Evolutionary conservation across 2,329 filamentous ascomycete species (phyloP), one percentile per base, ranked within the genome.

Genomic region (Plenodomus biglobosus): DNA sequence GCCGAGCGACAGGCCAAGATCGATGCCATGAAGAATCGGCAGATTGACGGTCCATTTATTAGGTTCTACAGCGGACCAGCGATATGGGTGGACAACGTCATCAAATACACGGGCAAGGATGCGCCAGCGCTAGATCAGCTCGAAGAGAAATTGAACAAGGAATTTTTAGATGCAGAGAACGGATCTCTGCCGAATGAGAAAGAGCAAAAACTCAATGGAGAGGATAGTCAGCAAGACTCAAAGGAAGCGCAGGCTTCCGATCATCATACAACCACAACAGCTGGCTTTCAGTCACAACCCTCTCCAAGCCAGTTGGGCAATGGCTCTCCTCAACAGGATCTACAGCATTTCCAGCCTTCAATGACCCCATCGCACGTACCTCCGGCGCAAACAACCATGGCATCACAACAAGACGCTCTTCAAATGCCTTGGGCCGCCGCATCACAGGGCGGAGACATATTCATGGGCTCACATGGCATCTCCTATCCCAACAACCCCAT

Each of bases 11-110:
- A 85, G 55, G 87, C 85, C 35, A 92, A 88, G 73, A 78, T 97
- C 40, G 91, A 92, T 34, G 94, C 92, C 13, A 77, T 97, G 59
- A 88, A 95, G 63, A 90, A 91, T 68, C 84, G 92, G 40, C 90
- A 88, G 42, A 80, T 97, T 8, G 86, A 92, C 44, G 94, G 94
- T 0, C 90, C 94, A 0, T 90, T 96, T 10, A 85, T 96, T 36
- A 90, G 89, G 2, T 92, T 88, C 71, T 96, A 92, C 87, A 97
- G 92, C 70, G 94, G 92, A n/a, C 82, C 90, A 54, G 88, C 88
- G 27, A 84, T 89, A 61, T 92, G 90, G 81, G 80, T 86, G 46
- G 86, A 90, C 62, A 87, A 87, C 19, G 88, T 86, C 66, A 76
- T 92, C 64, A 85, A 83, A 64, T 81, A 83, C 52, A 80, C 90